Evolutionary conservation across 768 basidiomycete genomes (phyloP).

Genomic region (Macrolepiota albuminosa): DNA sequence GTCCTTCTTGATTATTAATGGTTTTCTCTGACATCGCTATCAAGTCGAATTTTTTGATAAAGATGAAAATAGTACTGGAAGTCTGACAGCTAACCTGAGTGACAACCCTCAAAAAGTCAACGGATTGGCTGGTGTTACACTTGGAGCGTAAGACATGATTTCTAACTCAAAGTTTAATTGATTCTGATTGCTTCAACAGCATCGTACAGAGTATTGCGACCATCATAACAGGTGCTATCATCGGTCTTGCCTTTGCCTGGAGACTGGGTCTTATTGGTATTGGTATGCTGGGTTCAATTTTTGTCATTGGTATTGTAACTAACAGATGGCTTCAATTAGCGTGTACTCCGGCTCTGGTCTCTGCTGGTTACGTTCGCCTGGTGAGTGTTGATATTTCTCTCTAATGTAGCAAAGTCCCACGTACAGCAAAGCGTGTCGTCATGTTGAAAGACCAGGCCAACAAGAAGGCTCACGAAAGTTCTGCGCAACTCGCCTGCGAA

Average conservation of each 20-base stretch:
- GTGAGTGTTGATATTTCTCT: conserved; percentile 30
- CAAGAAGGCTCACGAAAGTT: conserved; percentile 72
- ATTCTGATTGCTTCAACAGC: conserved; percentile 24
- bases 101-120: conserved; percentile 89
- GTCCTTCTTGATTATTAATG: too few species aligned
- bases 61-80: conserved; percentile 80
- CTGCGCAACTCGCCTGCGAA: conserved; percentile 89
- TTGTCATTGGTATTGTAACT: neutral
- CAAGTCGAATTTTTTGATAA: conserved; percentile 92
- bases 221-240: conserved; percentile 61
- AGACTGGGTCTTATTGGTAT: conserved; percentile 80
- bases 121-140: conserved; percentile 82
- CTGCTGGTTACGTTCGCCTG: conserved; percentile 79
- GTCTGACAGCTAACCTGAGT: conserved; percentile 71
- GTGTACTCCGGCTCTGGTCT: conserved; percentile 63
- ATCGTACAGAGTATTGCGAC: conserved; percentile 79
- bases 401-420: neutral
- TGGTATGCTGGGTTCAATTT: conserved; percentile 34
- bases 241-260: conserved; percentile 78
- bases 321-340: conserved; percentile 32
- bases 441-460: conserved; percentile 83
- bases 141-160: conserved; percentile 56
- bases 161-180: neutral
- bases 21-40: too few species aligned
- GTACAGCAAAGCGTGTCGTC: conserved; percentile 56